Percentiles rank a stretch among this genome's conserved stretches.
These are phyloP conservation scores for Microcyclosporella mali DNA, from an alignment of 2,329 filamentous ascomycete species.

Conservation along the genomic window DNA sequence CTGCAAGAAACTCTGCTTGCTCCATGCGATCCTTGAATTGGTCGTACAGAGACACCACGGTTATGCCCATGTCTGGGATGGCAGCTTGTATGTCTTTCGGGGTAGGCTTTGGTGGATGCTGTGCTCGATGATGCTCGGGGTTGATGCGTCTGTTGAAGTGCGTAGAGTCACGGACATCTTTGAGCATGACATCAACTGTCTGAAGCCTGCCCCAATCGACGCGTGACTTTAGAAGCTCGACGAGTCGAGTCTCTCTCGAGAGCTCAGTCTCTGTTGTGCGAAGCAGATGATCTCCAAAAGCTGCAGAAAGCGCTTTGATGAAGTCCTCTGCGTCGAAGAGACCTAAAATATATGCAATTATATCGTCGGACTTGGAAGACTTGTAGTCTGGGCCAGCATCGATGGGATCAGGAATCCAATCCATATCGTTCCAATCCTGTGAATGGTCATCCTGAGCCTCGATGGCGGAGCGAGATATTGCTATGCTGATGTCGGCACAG, in stretches of 20 bases:
- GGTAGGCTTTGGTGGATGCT: slow-evolving; percentile 18
- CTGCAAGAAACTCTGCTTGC: slow-evolving; percentile 21
- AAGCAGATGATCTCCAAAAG: slow-evolving; percentile 75
- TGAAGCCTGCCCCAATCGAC: slow-evolving; percentile 83
- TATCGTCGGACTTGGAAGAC: slow-evolving; percentile 79
- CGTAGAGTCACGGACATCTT: slow-evolving; percentile 77
- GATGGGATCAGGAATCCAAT: slow-evolving; percentile 86
- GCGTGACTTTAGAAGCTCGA: slow-evolving; percentile 79
- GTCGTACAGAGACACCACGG: slow-evolving; percentile 27
- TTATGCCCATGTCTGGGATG: slow-evolving; percentile 33
- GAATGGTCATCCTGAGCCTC: slow-evolving; percentile 50
- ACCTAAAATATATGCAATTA: slow-evolving; percentile 83
- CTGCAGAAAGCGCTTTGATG: slow-evolving; percentile 85
- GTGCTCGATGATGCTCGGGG: slow-evolving; percentile 17
- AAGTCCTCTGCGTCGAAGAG: slow-evolving; percentile 89
- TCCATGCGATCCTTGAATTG: slow-evolving; percentile 25
- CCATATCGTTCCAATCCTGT: slow-evolving; percentile 85
- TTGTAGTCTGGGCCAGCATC: slow-evolving; percentile 89
- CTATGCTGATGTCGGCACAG: slow-evolving; percentile 60
- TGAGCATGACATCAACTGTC: slow-evolving; percentile 95
- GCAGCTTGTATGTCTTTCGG: slow-evolving; percentile 30
- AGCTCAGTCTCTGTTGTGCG: slow-evolving; percentile 58
- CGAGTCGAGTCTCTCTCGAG: slow-evolving; percentile 72
- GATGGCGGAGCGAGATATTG: slow-evolving; percentile 57
- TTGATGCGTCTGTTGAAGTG: slow-evolving; percentile 48